Evolutionary conservation across 345 rosid genomes (phyloP), one percentile per base, ranked within the genome.

Genomic region (Hibiscus tridactylites): DNA sequence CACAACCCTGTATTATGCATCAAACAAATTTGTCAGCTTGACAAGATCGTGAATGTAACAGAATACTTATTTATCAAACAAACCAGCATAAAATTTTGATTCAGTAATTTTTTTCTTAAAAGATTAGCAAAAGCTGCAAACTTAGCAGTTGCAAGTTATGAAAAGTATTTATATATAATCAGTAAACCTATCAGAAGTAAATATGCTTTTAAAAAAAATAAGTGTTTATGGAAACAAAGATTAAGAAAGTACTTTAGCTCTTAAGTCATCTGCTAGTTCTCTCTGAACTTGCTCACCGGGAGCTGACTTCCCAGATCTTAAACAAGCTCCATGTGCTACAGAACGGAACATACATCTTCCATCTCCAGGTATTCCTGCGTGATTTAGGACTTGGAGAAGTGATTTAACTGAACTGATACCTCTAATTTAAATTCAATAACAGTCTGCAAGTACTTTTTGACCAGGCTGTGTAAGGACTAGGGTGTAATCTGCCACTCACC

Each of bases 321-420:
- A 67, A 82, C 93, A 90, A 75, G 92, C 90, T 16, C 88, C 99
- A 26, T 91, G 97, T 75, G 87, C 90, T 64, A 95, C 93, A 44
- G 99, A 89, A 24, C 99, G 93, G 75, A 95, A 95, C 88, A 95
- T 81, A 71, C 99, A 95, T 65, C 99, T 83, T 24, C 99, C 99
- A 83, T 95, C 97, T 59, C 99, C 97, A 50, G 97, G 99, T 67
- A 95, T 87, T 74, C 97, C 99, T 92, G 83, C 72, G 85, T 53
- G 49, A 42, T 15, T 5, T 15, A 59, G 47, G 19, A 24, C 37
- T 71, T 46, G 47, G 39, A 75, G 46, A 47, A 61, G 58, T 69
- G 62, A 73, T 57, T 50, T 33, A 12, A 61, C n/a, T 24, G 70
- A 12, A 61, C n/a, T 31, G 70, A 68, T 21, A 66, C 28, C 44